phyloP scores from a whole-genome alignment of 371 early-diverging fungal genomes.

The Coemansia linderi region DNA sequence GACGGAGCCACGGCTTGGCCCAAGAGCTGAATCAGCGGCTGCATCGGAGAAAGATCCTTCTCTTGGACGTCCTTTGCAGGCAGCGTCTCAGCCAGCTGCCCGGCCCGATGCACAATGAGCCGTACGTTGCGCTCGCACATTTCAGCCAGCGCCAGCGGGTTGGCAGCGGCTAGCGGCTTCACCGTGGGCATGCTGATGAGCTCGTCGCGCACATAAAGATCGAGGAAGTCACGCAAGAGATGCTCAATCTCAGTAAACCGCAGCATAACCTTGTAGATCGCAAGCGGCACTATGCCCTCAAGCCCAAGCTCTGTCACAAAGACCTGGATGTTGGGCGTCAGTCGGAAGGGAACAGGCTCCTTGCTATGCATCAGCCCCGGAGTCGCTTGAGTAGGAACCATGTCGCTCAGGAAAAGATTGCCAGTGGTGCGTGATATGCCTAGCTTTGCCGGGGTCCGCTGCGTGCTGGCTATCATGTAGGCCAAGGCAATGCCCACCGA shows the following conservation, averaged over 20 bases:
- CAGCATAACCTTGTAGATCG: slow-evolving; percentile 78
- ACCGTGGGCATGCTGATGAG: slow-evolving; percentile 58
- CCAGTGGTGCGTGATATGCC: slow-evolving; percentile 67
- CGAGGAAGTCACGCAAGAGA: slow-evolving; percentile 46
- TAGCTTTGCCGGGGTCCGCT: slow-evolving; percentile 85
- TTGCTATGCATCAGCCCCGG: slow-evolving; percentile 56
- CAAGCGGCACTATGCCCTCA: slow-evolving; percentile 85
- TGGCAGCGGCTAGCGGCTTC: slow-evolving; percentile 31
- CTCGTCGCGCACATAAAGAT: slow-evolving; percentile 86
- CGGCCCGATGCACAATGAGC: slow-evolving; percentile 36
- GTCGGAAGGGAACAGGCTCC: slow-evolving; percentile 94
- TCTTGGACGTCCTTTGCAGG: slow-evolving; percentile 47
- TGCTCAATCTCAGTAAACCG: slow-evolving; percentile 72
- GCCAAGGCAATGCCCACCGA: slow-evolving; percentile 88
- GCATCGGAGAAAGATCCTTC: slow-evolving; percentile 47
- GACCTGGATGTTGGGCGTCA: slow-evolving; percentile 94
- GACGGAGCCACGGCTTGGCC: slow-evolving; percentile 88
- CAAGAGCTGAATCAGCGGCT: slow-evolving; percentile 73
- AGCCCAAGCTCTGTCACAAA: slow-evolving; percentile 91
- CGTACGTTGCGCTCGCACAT: slow-evolving; percentile 54
- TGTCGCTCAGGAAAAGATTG: slow-evolving; percentile 38
- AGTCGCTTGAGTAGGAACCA: slow-evolving; percentile 46
- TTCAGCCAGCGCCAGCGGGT: slow-evolving; percentile 43
- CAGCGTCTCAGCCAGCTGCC: slow-evolving; percentile 45
- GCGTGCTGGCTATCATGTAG: slow-evolving; percentile 82